Conservation (phyloP, 2,329 filamentous ascomycete genomes). For the Clonostachys sp. region DNA sequence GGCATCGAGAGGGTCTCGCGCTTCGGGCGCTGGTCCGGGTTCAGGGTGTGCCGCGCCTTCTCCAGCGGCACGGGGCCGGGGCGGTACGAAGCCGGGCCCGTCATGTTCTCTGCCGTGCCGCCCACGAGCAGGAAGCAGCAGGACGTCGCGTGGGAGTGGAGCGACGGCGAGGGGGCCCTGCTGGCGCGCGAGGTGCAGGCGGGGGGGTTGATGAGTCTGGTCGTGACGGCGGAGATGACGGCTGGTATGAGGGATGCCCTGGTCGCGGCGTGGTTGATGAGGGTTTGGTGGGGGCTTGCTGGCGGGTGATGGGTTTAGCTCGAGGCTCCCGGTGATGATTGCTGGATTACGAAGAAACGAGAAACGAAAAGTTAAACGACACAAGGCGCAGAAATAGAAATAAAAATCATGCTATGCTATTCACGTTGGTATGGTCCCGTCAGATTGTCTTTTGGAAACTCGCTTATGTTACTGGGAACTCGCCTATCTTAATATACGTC, state of each 20-base stretch:
- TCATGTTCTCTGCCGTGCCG: conserved; percentile 19
- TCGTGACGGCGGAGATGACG: conserved; percentile 21
- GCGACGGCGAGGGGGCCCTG: conserved; percentile 14
- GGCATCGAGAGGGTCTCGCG: conserved; percentile 12
- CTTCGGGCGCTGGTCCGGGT: conserved; percentile 14
- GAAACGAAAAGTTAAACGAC: neutral
- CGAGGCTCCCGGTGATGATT: too few species aligned
- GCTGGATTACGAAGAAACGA: neutral
- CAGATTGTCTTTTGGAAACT: too few species aligned
- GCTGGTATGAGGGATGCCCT: conserved; percentile 21
- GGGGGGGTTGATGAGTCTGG: conserved; percentile 17
- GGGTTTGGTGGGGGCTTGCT: conserved; percentile 24
- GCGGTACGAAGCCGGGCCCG: conserved; percentile 9
- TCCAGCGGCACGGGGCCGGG: conserved; percentile 9
- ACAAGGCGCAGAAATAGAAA: neutral
- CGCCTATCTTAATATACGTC: conserved; percentile 65
- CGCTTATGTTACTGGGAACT: conserved; percentile 20
- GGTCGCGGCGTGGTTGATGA: conserved; percentile 25
- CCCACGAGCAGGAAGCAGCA: conserved; percentile 5
- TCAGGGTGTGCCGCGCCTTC: conserved; percentile 19
- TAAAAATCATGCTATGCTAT: neutral
- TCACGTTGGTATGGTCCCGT: too few species aligned
- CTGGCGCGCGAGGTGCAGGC: conserved; percentile 23
- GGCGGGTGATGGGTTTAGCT: conserved; percentile 17
- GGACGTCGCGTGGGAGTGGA: conserved; percentile 23